phyloP scores from a whole-genome alignment of 75 land plant species.

The Selaginella tamariscina region DNA sequence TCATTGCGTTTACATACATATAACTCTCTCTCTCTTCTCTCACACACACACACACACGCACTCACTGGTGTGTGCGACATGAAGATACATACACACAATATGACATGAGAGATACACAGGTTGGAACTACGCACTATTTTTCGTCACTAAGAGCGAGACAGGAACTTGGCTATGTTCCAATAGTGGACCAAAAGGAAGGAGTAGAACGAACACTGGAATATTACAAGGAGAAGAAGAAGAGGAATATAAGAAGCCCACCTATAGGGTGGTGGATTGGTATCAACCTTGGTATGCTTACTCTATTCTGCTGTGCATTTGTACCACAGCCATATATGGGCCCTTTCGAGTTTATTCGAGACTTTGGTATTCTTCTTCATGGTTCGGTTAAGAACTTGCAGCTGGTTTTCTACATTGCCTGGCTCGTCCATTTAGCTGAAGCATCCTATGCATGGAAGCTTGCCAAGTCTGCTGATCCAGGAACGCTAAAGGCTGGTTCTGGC shows the following conservation, averaged over 20 bases:
- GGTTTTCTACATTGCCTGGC: constrained; percentile 25
- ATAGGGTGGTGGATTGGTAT: constrained; percentile 34
- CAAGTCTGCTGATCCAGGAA: constrained; percentile 59
- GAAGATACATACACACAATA: no score
- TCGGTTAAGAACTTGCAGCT: constrained; percentile 25
- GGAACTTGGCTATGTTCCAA: constrained; percentile 74
- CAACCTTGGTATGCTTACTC: constrained; percentile 31
- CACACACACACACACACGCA: no score
- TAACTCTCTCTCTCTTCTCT: neutral
- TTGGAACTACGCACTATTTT: constrained; percentile 86
- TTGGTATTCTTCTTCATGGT: constrained; percentile 41
- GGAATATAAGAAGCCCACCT: constrained; percentile 42
- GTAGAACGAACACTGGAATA: constrained; percentile 61
- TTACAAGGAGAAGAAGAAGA: constrained; percentile 50
- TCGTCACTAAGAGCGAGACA: constrained; percentile 68
- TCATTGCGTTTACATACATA: neutral
- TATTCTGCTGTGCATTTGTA: constrained; percentile 46
- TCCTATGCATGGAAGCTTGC: constrained; percentile 70
- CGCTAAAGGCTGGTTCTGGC: constrained; percentile 79
- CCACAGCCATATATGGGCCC: constrained; percentile 48
- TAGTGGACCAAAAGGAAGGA: constrained; percentile 60
- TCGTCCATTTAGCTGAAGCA: constrained; percentile 47
- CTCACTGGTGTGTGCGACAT: no score
- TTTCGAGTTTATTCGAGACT: constrained; percentile 23
- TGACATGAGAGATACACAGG: no score